These are phyloP conservation scores for Cryptosporidium muris DNA, from an alignment of 169 alveolate genomes.

Conservation along the genomic window DNA sequence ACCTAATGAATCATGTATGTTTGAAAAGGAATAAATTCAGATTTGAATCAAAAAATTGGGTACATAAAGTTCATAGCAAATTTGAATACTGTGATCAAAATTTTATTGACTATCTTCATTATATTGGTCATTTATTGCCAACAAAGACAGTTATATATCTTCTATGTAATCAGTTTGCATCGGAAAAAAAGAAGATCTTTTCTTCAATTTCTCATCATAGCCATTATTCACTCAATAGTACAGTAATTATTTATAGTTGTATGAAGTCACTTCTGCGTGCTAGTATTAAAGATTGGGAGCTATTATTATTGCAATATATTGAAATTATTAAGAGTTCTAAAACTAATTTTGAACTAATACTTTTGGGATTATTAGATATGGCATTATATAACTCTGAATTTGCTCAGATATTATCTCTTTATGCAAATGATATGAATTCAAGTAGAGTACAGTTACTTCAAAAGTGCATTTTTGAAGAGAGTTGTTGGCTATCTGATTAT, in stretches of 20 bases:
- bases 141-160: constrained; percentile 21
- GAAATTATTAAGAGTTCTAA: constrained; percentile 57
- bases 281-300: constrained; percentile 40
- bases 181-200: constrained; percentile 47
- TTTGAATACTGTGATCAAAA: not conserved
- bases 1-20: too few species aligned
- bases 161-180: constrained; percentile 62
- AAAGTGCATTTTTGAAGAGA: constrained; percentile 28
- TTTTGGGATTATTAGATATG: constrained; percentile 54
- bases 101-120: constrained; percentile 54
- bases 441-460: constrained; percentile 19
- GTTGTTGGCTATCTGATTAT: constrained; percentile 13
- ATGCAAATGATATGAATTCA: constrained; percentile 45
- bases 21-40: too few species aligned
- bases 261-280: constrained; percentile 25
- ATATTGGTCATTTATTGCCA: constrained; percentile 59
- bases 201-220: constrained; percentile 53
- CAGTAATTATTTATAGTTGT: constrained; percentile 55
- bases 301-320: constrained; percentile 44
- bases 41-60: too few species aligned
- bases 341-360: constrained; percentile 6
- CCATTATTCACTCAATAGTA: constrained; percentile 30
- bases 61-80: too few species aligned
- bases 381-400: constrained; percentile 49
- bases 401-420: constrained; percentile 41